Base-by-base conservation (phyloP, 805 yeast genomes). In the Kazachstania psychrophila region DNA sequence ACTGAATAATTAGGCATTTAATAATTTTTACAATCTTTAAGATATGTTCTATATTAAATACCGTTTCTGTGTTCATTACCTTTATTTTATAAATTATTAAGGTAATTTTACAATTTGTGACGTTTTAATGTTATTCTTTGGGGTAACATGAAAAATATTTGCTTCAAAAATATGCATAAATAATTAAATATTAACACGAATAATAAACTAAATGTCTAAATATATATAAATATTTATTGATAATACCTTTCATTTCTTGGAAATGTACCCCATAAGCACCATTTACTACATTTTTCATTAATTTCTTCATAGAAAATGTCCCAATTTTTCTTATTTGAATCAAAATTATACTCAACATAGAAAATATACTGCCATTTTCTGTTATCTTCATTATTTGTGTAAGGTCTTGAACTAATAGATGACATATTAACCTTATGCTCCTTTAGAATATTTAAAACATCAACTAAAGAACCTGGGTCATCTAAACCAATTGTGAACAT, bases 331-430 rank as follows among this genome's bases (percentile, higher is more conserved):
- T 63, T 51, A 1, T 49, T 49, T 13, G 60, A 64, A 28, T 51
- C 54, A 17, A 54, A 50, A 15, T 46, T 43, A 34, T 64, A 72
- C 51, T 87, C 96, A 9, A 82, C 72, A 49, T 82, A 86, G 60
- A 84, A 87, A 3, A 81, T 76, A 49, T 86, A 84, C 44, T 79
- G 79, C 96, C 96, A 87, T 23, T 60, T 60, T 20, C 56, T 48
- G 8, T 38, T 39, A 7, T 33, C 33, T 11, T 33, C 23, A 2
- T 37, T 41, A 15, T 34, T 34, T 32, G 36, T 43, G 4, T 83
- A 74, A 0, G 96, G 96, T 47, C 96, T 68, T 3, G 95, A 79
- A 26, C 76, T 73, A 34, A 87, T 83, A 5, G 82, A 69, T 5
- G 77, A 73, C 62, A 87, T 64, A 51, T 81, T 83, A 40, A 86